phyloP scores from a whole-genome alignment of 345 rosid species.

The Balakata baccata region DNA sequence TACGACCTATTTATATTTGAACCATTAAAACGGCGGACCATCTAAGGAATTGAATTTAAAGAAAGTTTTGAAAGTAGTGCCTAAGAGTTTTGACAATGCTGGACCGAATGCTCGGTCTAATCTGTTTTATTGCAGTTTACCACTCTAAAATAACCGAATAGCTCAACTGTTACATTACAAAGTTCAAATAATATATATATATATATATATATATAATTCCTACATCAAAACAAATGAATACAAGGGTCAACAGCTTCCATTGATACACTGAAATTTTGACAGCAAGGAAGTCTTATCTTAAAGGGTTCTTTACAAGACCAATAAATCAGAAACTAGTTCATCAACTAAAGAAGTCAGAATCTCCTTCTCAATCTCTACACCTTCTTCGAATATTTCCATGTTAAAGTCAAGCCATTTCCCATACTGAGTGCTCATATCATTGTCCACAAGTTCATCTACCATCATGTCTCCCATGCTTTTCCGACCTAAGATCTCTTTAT shows the following conservation, averaged over 20 bases:
- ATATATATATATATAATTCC: constrained; percentile 2
- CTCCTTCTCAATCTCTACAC: constrained; percentile 54
- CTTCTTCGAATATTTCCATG: constrained; percentile 60
- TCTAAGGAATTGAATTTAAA: too few species aligned
- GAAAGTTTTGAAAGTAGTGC: too few species aligned
- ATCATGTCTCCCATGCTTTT: constrained; percentile 54
- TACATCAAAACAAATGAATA: neutral
- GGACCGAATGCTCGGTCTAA: too few species aligned
- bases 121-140: too few species aligned
- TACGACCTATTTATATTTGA: too few species aligned
- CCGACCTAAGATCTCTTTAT: constrained; percentile 50
- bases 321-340: constrained; percentile 61
- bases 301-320: neutral
- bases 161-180: too few species aligned
- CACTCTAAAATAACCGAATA: too few species aligned
- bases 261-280: neutral
- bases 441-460: constrained; percentile 83
- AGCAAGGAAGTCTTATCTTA: neutral
- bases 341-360: constrained; percentile 62
- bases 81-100: too few species aligned
- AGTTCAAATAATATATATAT: neutral
- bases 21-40: too few species aligned
- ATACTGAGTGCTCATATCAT: constrained; percentile 55
- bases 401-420: constrained; percentile 79
- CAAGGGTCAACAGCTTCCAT: neutral